phyloP scores from a whole-genome alignment of 2,329 filamentous ascomycete genomes.

The Emmonsiellopsis sp. region DNA sequence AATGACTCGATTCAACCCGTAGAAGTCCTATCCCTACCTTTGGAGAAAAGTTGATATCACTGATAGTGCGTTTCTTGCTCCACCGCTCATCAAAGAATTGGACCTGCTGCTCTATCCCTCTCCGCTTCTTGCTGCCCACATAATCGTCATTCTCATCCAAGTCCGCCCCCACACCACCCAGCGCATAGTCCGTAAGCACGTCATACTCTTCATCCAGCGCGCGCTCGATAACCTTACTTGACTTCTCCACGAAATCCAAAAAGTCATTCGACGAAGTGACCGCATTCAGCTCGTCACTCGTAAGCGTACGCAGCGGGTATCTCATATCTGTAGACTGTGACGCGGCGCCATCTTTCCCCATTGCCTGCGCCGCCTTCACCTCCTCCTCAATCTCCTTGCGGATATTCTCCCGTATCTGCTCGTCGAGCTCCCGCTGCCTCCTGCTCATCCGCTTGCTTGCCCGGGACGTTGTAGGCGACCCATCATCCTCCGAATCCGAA shows the following conservation, averaged over 20 bases:
- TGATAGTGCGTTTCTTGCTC: constrained; percentile 97
- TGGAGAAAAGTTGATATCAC: constrained; percentile 86
- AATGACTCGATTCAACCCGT: too few relatives aligned
- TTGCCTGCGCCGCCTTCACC: constrained; percentile 57
- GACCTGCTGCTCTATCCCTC: constrained; percentile 62
- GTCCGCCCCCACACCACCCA: constrained; percentile 60
- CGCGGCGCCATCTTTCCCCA: constrained; percentile 23
- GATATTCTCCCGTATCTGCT: constrained; percentile 77
- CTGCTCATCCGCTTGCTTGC: constrained; percentile 66
- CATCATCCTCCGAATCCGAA: constrained; percentile 54
- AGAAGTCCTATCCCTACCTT: constrained; percentile 46
- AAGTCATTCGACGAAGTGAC: constrained; percentile 91
- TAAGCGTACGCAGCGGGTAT: constrained; percentile 72
- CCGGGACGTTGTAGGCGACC: constrained; percentile 42
- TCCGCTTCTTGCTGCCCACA: constrained; percentile 30
- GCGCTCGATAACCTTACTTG: constrained; percentile 93
- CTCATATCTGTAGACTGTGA: constrained; percentile 40
- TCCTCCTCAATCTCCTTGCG: constrained; percentile 90
- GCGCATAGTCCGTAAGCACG: constrained; percentile 85
- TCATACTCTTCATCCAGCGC: constrained; percentile 95
- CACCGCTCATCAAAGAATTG: constrained; percentile 94
- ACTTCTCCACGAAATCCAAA: constrained; percentile 86
- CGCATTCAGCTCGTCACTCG: constrained; percentile 75
- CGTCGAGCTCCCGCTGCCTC: constrained; percentile 71
- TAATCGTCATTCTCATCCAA: constrained; percentile 69